These are phyloP conservation scores for Triangularia verruculosa DNA, from an alignment of 2,329 filamentous ascomycete species.

Conservation along the genomic window DNA sequence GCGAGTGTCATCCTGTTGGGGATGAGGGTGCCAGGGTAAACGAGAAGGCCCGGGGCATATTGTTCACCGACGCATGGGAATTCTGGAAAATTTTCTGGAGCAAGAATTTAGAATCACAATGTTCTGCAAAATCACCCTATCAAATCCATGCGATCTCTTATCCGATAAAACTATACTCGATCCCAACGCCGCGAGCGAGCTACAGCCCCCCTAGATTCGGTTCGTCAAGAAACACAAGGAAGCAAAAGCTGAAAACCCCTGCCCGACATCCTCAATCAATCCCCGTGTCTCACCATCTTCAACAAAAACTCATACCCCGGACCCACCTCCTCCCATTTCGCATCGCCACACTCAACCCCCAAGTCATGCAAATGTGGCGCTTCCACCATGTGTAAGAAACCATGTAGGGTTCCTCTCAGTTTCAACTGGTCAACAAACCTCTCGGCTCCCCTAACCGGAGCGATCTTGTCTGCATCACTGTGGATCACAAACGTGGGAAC, in stretches of 20 bases:
- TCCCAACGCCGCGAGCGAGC: too few relatives aligned
- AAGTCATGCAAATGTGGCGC: slow-evolving; percentile 1
- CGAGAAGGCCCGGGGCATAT: not conserved
- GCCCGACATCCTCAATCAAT: too few relatives aligned
- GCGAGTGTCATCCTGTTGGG: slow-evolving; percentile 27
- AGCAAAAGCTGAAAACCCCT: too few relatives aligned
- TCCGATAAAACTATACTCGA: too few relatives aligned
- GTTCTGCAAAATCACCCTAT: too few relatives aligned
- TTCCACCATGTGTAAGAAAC: not conserved
- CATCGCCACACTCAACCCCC: not conserved
- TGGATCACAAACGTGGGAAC: slow-evolving; percentile 5
- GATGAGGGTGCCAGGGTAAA: slow-evolving; percentile 15
- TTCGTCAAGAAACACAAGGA: too few relatives aligned
- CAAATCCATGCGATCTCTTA: too few relatives aligned
- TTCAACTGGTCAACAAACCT: not conserved
- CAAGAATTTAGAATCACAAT: too few relatives aligned
- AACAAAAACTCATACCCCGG: not conserved
- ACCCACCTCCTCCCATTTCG: not conserved
- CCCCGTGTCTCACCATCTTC: too few relatives aligned
- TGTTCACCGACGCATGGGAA: too few relatives aligned
- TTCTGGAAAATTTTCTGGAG: too few relatives aligned
- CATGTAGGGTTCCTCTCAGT: not conserved
- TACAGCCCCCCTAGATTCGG: too few relatives aligned
- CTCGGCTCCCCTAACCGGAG: not conserved
- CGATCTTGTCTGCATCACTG: slow-evolving; percentile 2